Percentiles rank a stretch among this genome's conserved stretches.
Evolutionary conservation across 148 eudicot species (phyloP).

Genomic region (Silene uniflora): DNA sequence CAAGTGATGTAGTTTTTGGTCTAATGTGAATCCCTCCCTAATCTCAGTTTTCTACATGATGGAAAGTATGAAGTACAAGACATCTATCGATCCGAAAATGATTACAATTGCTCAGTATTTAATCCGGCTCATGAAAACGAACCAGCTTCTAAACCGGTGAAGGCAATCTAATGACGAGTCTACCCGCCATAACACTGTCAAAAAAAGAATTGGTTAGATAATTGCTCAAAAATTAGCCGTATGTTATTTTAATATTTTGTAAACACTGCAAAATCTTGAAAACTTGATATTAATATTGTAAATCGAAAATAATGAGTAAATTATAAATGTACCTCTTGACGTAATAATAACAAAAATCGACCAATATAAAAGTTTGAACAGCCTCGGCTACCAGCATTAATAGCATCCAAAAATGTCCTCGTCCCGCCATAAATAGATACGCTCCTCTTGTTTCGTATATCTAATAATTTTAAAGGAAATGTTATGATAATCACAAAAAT

Average conservation of each 20-base stretch:
- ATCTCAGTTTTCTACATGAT: background rate
- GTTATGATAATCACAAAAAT: no score
- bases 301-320: background rate
- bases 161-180: slow-evolving; percentile 48
- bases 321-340: slow-evolving; percentile 51
- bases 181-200: slow-evolving; percentile 52
- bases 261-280: no score
- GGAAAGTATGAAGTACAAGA: background rate
- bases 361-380: slow-evolving; percentile 77
- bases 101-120: background rate
- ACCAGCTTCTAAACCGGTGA: slow-evolving; percentile 22
- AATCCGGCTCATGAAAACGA: no score
- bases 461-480: no score
- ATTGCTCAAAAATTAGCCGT: background rate
- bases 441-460: slow-evolving; percentile 45
- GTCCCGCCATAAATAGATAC: slow-evolving; percentile 43
- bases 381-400: slow-evolving; percentile 50
- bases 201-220: background rate
- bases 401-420: slow-evolving; percentile 56
- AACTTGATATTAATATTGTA: no score
- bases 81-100: background rate
- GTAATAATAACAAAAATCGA: slow-evolving; percentile 86
- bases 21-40: background rate
- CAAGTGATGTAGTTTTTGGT: no score
- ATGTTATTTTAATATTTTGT: no score